Base-by-base conservation (phyloP, 2,329 filamentous ascomycete species). In the Epichloe uncinata region DNA sequence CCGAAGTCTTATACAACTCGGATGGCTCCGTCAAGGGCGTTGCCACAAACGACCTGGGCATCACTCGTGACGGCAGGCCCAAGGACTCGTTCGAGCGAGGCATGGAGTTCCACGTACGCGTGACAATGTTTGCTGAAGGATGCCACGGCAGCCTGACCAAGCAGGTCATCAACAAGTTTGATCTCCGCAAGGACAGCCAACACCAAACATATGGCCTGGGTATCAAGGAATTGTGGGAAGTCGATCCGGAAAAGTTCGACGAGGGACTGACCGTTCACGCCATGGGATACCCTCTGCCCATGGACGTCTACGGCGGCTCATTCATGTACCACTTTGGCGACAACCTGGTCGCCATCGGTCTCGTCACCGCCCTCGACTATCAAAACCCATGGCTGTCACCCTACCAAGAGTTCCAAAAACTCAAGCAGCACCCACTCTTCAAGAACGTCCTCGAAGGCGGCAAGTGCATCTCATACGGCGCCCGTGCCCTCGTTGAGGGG, bases 261-360 rank as follows among this genome's bases (percentile, higher is more conserved):
- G 85, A 85, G 62, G 93, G 93, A 48, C 74, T 91, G 57, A 79
- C 97, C 43, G 79, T 83, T 4, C 93, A 98, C 71, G 86, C 88
- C 4, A 81, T 98, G 82, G 93, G 93, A 18, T 97, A 95, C 62
- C 93, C 93, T 18, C 70, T 98, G 42, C 80, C 88, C 15, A 80
- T 76, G 58, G 85, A 97, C 63, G 93, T 90, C 8, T 98, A 98
- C 64, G 93, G 93, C 57, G 93, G 93, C 56, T 89, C 87, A n/a
- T 98, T 89, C 83, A 90, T 98, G 87, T 98, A 98, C 63, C 93
- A 98, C 68, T 98, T 97, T 67, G 93, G 90, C 37, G 91, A 98
- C 60, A 98, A 97, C 68, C 78, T 97, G 60, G 91, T 98, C 53
- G 89, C 83, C 57, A 75, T 98, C 50, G 93, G 93, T 22, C 74